Evolutionary conservation across 805 yeast genomes (phyloP).

Genomic region (Schwanniomyces vanrijiae): DNA sequence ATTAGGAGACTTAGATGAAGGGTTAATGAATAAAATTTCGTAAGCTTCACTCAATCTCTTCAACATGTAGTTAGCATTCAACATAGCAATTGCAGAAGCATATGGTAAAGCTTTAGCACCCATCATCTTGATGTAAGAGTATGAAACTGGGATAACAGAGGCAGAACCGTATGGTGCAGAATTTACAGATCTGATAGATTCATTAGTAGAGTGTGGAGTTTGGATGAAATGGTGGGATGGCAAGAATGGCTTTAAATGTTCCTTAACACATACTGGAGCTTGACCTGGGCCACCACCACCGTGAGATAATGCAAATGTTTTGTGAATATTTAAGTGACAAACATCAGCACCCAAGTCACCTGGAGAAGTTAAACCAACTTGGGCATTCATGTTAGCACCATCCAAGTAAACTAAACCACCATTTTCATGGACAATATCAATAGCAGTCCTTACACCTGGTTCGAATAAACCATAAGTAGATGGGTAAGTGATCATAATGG

Average conservation of each 20-base stretch:
- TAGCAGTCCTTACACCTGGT: slow-evolving; percentile 83
- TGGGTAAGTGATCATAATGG: slow-evolving; percentile 96
- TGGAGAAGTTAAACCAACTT: slow-evolving; percentile 95
- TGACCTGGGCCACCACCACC: slow-evolving; percentile 99
- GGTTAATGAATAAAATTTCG: slow-evolving; percentile 71
- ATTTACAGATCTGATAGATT: slow-evolving; percentile 71
- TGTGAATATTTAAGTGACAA: slow-evolving; percentile 94
- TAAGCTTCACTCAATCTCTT: slow-evolving; percentile 67
- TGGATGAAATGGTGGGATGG: slow-evolving; percentile 71
- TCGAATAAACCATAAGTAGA: slow-evolving; percentile 96
- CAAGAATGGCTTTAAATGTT: slow-evolving; percentile 75
- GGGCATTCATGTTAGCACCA: slow-evolving; percentile 99
- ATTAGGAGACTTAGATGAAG: slow-evolving; percentile 35
- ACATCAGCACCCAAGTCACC: slow-evolving; percentile 98
- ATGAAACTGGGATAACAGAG: slow-evolving; percentile 86
- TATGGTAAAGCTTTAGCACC: slow-evolving; percentile 82
- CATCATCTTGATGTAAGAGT: slow-evolving; percentile 92
- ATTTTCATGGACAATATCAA: slow-evolving; percentile 75
- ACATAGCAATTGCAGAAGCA: slow-evolving; percentile 86
- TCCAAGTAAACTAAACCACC: slow-evolving; percentile 98
- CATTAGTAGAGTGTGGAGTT: slow-evolving; percentile 48
- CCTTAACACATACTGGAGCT: slow-evolving; percentile 93
- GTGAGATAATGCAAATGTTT: slow-evolving; percentile 96
- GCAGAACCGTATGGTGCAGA: slow-evolving; percentile 98
- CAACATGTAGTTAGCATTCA: slow-evolving; percentile 97